phyloP scores from a whole-genome alignment of 192 early-diverging fungal genomes.

The Dissophora globulifera region DNA sequence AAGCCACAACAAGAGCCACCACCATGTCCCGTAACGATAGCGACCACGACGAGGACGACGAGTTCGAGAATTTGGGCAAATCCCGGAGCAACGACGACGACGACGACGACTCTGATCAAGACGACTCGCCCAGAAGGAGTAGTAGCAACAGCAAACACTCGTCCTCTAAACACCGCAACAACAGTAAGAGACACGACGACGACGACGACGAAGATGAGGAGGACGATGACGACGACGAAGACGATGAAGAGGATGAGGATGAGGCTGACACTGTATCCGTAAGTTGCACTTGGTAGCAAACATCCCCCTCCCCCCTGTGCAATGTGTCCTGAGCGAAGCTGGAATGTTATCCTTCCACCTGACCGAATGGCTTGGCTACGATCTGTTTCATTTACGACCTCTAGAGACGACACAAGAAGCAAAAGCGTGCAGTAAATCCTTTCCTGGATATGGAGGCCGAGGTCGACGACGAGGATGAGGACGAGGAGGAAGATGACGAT shows the following conservation, averaged over 20 bases:
- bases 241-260: constrained; percentile 67
- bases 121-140: constrained; percentile 20
- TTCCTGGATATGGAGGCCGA: constrained; percentile 75
- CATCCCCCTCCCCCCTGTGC: no score
- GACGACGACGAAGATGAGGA: constrained; percentile 57
- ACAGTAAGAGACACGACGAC: constrained; percentile 35
- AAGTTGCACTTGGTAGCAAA: no score
- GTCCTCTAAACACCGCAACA: constrained; percentile 11
- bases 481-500: constrained; percentile 76
- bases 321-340: no score
- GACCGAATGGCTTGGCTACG: no score
- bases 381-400: background rate
- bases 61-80: constrained; percentile 37
- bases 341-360: no score
- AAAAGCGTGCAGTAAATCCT: constrained; percentile 57
- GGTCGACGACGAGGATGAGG: constrained; percentile 77
- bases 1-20: background rate
- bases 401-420: constrained; percentile 54
- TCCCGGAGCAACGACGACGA: constrained; percentile 28
- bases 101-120: constrained; percentile 41
- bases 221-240: constrained; percentile 59
- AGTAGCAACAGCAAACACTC: constrained; percentile 16
- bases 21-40: constrained; percentile 47
- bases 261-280: constrained; percentile 58
- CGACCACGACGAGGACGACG: constrained; percentile 56